Percentiles rank a stretch among this genome's conserved stretches.
Evolutionary conservation across 2,329 filamentous ascomycete genomes (phyloP).

Genomic region (Didymella keratinophila): DNA sequence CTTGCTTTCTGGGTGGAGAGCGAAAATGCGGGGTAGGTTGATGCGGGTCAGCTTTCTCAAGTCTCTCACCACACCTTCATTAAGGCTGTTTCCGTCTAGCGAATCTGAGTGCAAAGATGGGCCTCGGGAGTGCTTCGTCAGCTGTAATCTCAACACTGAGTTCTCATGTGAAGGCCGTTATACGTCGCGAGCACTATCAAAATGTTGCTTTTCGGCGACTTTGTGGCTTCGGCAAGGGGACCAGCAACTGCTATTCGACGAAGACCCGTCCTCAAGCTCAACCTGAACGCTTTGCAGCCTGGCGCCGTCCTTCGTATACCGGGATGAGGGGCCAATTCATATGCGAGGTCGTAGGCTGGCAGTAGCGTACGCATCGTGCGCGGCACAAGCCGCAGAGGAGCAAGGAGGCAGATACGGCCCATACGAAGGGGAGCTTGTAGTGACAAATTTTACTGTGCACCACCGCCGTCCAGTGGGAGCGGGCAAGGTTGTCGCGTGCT

Average conservation of each 20-base stretch:
- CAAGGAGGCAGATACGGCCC: neutral
- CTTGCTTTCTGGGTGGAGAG: constrained; percentile 13
- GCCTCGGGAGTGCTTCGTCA: constrained; percentile 13
- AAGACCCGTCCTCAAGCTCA: neutral
- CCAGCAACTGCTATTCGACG: neutral
- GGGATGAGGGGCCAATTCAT: neutral
- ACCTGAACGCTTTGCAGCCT: neutral
- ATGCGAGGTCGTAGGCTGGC: neutral
- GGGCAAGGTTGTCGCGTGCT: neutral
- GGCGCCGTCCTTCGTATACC: neutral
- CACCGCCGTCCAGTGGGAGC: no score
- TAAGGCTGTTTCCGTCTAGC: neutral
- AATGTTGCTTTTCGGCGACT: neutral
- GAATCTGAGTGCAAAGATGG: constrained; percentile 1
- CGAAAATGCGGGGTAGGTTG: constrained; percentile 23
- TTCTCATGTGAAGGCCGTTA: constrained; percentile 13
- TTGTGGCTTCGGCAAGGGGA: neutral
- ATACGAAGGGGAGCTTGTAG: neutral
- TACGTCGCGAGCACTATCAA: constrained; percentile 8
- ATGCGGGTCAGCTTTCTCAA: constrained; percentile 13
- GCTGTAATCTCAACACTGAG: neutral
- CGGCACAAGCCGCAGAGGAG: neutral
- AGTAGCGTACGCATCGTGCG: neutral
- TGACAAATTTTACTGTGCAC: neutral
- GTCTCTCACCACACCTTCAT: constrained; percentile 10